Percentiles rank a stretch among this genome's conserved stretches.
Evolutionary conservation across 345 rosid species (phyloP).

Genomic region (Citrus trifoliata): DNA sequence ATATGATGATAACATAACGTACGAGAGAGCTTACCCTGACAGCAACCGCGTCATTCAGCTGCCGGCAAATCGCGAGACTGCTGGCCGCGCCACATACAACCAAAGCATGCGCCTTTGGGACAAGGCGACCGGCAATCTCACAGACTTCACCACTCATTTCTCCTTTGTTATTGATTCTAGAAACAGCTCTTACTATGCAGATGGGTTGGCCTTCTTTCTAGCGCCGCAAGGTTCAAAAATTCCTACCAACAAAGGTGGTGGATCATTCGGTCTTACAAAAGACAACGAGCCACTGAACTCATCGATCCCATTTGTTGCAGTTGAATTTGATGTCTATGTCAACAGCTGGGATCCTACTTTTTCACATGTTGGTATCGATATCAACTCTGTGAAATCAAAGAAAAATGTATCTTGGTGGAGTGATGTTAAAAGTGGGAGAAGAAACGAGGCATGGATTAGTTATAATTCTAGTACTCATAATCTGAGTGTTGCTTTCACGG

Average conservation of each 20-base stretch:
- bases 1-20: background rate
- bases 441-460: conserved; percentile 23
- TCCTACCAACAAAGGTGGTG: background rate
- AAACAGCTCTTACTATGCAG: background rate
- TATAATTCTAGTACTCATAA: conserved; percentile 19
- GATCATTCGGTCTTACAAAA: conserved; percentile 16
- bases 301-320: conserved; percentile 9
- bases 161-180: conserved; percentile 15
- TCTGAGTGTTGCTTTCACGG: conserved; percentile 14
- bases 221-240: background rate
- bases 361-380: conserved; percentile 28
- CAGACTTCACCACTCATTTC: conserved; percentile 25
- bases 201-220: conserved; percentile 9
- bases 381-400: conserved; percentile 21
- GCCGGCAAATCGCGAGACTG: background rate
- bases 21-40: conserved; percentile 6
- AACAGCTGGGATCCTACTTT: conserved; percentile 14
- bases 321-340: conserved; percentile 27
- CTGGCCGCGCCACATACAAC: conserved; percentile 14
- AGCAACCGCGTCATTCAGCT: conserved; percentile 7
- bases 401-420: background rate
- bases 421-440: background rate
- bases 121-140: conserved; percentile 4
- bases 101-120: conserved; percentile 25
- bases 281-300: background rate